phyloP scores from a whole-genome alignment of 139 green algal species.

The Astrephomene gubernaculifera region DNA sequence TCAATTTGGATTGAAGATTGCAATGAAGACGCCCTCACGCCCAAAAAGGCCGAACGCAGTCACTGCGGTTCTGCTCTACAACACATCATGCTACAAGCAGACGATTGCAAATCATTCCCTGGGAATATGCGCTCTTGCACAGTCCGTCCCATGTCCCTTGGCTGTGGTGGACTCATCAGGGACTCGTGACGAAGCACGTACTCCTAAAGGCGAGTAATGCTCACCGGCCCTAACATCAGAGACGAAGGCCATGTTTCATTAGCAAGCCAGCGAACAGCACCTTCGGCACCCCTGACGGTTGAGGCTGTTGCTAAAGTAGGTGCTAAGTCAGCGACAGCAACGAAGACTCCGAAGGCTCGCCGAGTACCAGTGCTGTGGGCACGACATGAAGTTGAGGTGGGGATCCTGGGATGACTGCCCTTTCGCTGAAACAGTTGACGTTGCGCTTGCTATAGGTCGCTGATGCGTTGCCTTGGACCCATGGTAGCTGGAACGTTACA shows the following conservation, averaged over 20 bases:
- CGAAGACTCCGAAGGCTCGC: background rate
- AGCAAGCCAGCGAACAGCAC: background rate
- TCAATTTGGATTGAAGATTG: too few relatives aligned
- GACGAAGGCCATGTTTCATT: background rate
- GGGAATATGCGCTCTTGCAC: background rate
- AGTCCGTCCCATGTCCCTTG: background rate
- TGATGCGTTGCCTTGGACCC: background rate
- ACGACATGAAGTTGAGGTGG: background rate
- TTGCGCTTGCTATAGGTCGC: background rate
- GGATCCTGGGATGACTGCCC: background rate
- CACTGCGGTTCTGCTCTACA: too few relatives aligned
- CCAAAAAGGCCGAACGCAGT: too few relatives aligned
- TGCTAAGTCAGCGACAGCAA: background rate
- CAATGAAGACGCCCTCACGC: too few relatives aligned
- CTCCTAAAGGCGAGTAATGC: background rate
- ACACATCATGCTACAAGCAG: too few relatives aligned
- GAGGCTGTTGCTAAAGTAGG: background rate
- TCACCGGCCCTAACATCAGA: background rate
- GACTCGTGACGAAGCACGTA: background rate
- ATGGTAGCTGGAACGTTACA: background rate
- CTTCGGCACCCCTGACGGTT: too few relatives aligned
- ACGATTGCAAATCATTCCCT: too few relatives aligned
- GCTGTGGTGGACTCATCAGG: background rate
- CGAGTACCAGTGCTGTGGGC: background rate
- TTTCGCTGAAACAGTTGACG: background rate